Conservation (phyloP, 2,329 filamentous ascomycete species). For the Fusarium equiseti region DNA sequence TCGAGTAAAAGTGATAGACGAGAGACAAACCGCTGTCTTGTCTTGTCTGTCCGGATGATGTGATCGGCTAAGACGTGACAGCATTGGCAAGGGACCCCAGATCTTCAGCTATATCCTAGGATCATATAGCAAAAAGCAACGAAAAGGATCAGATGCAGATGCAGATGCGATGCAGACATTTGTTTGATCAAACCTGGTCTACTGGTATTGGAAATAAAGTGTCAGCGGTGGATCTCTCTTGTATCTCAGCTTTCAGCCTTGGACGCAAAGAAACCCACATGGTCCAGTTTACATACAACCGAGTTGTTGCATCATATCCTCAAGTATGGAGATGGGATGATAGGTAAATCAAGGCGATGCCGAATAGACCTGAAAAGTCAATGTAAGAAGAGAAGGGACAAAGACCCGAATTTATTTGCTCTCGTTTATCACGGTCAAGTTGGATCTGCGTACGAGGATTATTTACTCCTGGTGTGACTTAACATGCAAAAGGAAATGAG, state of each 20-base stretch:
- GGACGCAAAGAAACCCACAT: background rate
- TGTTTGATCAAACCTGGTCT: background rate
- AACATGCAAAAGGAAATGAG: slow-evolving; percentile 23
- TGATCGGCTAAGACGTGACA: slow-evolving; percentile 36
- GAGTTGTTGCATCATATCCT: background rate
- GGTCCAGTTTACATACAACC: background rate
- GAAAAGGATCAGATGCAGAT: background rate
- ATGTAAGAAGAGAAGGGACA: background rate
- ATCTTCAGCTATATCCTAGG: slow-evolving; percentile 33
- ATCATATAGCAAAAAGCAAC: slow-evolving; percentile 4
- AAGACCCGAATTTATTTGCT: background rate
- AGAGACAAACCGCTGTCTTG: background rate
- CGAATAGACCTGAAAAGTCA: background rate
- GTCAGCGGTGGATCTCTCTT: background rate
- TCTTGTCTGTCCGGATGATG: slow-evolving; percentile 14
- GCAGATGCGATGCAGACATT: background rate
- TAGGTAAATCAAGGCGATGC: background rate
- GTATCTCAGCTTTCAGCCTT: background rate
- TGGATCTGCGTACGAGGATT: slow-evolving; percentile 10
- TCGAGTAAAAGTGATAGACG: slow-evolving; percentile 17
- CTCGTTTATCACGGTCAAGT: background rate
- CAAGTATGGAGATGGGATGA: background rate
- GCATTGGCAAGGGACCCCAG: slow-evolving; percentile 41
- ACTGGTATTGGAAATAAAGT: background rate
- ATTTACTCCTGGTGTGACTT: slow-evolving; percentile 6